A percentile compares a stretch with the other conserved stretches of the same genome.
These are phyloP conservation scores for Trypanosoma boissoni DNA, from an alignment of 208 protist species.

Conservation along the genomic window DNA sequence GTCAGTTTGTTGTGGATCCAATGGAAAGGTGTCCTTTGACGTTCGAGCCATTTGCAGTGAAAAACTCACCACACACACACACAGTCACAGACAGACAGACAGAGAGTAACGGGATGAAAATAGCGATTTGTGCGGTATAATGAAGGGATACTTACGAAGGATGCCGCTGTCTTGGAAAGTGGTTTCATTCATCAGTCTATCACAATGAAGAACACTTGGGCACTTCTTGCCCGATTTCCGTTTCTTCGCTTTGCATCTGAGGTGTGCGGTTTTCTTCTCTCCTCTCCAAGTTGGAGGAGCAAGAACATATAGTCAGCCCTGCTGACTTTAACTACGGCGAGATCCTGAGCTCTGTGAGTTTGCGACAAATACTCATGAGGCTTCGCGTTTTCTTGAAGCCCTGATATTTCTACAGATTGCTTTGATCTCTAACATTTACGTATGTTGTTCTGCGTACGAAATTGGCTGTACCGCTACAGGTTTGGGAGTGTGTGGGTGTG, in stretches of 20 bases:
- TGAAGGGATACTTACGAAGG: conserved; percentile 20
- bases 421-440: conserved; percentile 35
- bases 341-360: conserved; percentile 21
- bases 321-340: conserved; percentile 17
- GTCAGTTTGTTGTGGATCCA: conserved; percentile 44
- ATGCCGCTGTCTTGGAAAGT: conserved; percentile 40
- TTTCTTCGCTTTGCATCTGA: conserved; percentile 44
- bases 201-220: conserved; percentile 52
- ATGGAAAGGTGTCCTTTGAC: conserved; percentile 34
- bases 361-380: conserved; percentile 19
- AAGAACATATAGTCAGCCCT: conserved; percentile 24
- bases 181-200: conserved; percentile 56
- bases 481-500: background rate
- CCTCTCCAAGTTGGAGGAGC: conserved; percentile 29
- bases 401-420: conserved; percentile 28
- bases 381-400: conserved; percentile 31
- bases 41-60: conserved; percentile 28
- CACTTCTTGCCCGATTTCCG: conserved; percentile 40
- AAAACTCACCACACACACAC: conserved; percentile 23
- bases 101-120: conserved; percentile 35
- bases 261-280: conserved; percentile 38
- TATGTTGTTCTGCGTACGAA: conserved; percentile 35
- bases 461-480: conserved; percentile 3
- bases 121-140: conserved; percentile 27
- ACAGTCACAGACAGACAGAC: too few species aligned